Percentiles rank a stretch among this genome's conserved stretches.
Conservation (phyloP, 495 filamentous ascomycete species). For the Aspergillus panamensis region DNA sequence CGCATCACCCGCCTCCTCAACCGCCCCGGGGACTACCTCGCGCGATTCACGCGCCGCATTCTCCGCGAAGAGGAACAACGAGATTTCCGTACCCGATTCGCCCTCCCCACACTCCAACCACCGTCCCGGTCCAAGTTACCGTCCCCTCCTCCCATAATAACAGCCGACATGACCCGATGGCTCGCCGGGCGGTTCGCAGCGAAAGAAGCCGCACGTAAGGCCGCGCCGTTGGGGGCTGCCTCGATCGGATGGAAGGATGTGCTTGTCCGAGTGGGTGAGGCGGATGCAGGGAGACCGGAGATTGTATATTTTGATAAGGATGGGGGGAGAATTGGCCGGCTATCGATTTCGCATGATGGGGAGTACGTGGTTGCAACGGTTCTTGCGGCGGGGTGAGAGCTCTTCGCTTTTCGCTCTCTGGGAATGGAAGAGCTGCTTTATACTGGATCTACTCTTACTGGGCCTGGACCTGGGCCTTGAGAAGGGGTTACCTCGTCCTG, state of each 20-base stretch:
- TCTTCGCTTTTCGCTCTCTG: no score
- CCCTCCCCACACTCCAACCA: constrained; percentile 17
- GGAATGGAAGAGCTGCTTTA: no score
- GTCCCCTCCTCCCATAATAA: constrained; percentile 21
- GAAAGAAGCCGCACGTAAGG: constrained; percentile 49
- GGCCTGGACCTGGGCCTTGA: no score
- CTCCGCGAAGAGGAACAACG: constrained; percentile 43
- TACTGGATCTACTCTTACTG: no score
- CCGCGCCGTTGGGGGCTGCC: constrained; percentile 40
- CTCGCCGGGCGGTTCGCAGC: constrained; percentile 48
- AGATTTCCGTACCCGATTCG: constrained; percentile 41
- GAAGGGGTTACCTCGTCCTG: no score
- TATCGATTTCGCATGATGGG: constrained; percentile 59
- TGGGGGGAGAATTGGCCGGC: constrained; percentile 31
- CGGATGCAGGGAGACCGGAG: constrained; percentile 32
- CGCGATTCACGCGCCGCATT: constrained; percentile 52
- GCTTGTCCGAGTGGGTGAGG: constrained; percentile 33
- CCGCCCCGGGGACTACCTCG: constrained; percentile 36
- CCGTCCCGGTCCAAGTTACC: neutral
- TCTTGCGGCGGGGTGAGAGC: constrained; percentile 35
- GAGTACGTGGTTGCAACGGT: constrained; percentile 57
- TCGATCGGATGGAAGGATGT: constrained; percentile 41
- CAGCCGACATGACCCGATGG: constrained; percentile 44
- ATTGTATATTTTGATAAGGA: constrained; percentile 36
- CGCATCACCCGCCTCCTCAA: constrained; percentile 46